phyloP scores from a whole-genome alignment of 2,329 filamentous ascomycete species.

The Myriosclerotinia curreyana region DNA sequence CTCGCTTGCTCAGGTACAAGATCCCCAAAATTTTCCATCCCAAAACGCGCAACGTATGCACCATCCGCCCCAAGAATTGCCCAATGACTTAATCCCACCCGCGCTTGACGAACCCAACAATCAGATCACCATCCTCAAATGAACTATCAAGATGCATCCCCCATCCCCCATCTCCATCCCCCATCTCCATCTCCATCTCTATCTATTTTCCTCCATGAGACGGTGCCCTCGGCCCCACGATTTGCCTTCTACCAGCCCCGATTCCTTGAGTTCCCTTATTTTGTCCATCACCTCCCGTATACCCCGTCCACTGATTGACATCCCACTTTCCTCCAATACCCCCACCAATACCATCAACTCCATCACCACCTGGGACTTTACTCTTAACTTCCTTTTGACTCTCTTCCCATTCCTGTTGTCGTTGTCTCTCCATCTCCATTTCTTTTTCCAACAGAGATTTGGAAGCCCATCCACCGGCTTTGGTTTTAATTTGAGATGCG shows the following conservation, averaged over 20 bases:
- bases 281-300: slow-evolving; percentile 71
- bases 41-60: slow-evolving; percentile 2
- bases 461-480: slow-evolving; percentile 51
- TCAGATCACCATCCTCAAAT: not conserved
- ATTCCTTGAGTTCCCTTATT: slow-evolving; percentile 65
- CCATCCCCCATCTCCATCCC: not conserved
- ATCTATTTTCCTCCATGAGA: slow-evolving; percentile 19
- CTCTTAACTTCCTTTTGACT: slow-evolving; percentile 59
- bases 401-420: slow-evolving; percentile 68
- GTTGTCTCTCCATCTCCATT: slow-evolving; percentile 58
- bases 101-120: not conserved
- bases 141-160: not conserved
- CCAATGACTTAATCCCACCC: not conserved
- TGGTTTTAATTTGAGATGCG: slow-evolving; percentile 50
- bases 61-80: not conserved
- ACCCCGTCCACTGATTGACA: slow-evolving; percentile 55
- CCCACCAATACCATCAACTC: slow-evolving; percentile 61
- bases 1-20: not conserved
- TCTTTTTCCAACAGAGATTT: slow-evolving; percentile 57
- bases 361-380: slow-evolving; percentile 47
- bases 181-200: too few species aligned
- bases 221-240: slow-evolving; percentile 72
- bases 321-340: slow-evolving; percentile 70
- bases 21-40: slow-evolving; percentile 9
- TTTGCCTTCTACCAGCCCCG: slow-evolving; percentile 69